Base-by-base conservation (phyloP, 2,329 filamentous ascomycete species). In the Cercospora nicotianae region DNA sequence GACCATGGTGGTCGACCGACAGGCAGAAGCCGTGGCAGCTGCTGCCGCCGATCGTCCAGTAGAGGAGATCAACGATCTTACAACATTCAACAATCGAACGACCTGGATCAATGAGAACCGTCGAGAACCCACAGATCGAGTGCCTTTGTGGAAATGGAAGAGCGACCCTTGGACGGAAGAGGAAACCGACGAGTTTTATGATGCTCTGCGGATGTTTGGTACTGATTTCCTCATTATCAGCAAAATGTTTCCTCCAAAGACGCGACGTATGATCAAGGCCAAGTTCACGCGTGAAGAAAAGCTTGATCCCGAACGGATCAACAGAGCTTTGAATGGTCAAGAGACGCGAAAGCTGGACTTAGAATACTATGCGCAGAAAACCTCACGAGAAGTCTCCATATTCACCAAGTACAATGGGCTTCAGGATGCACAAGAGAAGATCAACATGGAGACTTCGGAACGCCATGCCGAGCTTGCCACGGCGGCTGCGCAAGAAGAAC, bases 221-320 rank as follows among this genome's bases (percentile, higher is more conserved):
- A 94, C 91, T 1, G 91, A 94, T 77, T 96, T 95, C 76, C 86
- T 90, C 77, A 91, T 92, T 80, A 93, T 96, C 73, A 86, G 87
- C 67, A 87, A 87, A 73, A 88, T 93, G 85, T 94, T 96, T 75
- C 87, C 88, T 1, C 86, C 87, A 70, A 89, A 90, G 75, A 90
- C 87, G 68, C 86, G 92, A 18, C 86, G 89, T 33, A 88, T 91
- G 77, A 86, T 95, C 80, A 94, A 94, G 81, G 85, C 90, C 71
- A 95, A 95, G 77, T 95, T 92, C 80, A 91, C 90, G 74, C 89
- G 90, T 69, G 92, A 95, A 79, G 92, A 95, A 80, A 84, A 87
- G 36, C 82, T 87, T 63, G 85, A 90, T 70, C 88, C 90, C 0
- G 80, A 81, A 3, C 85, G 87, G 69, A 84, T 96, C 72, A 88